These are phyloP conservation scores for Aureobasidium sp. DNA, from an alignment of 2,329 filamentous ascomycete species.

Conservation along the genomic window DNA sequence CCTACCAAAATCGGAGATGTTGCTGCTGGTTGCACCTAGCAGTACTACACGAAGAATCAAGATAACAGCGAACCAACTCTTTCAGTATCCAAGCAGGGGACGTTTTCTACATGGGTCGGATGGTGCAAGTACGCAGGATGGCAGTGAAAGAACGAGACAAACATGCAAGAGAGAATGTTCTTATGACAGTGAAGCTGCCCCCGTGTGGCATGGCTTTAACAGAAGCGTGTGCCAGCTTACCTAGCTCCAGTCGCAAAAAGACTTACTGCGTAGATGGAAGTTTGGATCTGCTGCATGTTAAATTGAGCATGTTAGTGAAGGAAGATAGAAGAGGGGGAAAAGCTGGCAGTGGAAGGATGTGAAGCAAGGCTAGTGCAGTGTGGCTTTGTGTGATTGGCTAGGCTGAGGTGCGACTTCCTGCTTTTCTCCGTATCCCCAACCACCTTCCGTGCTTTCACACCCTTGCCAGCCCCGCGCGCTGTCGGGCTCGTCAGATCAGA, in stretches of 20 bases:
- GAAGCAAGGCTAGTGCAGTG: neutral
- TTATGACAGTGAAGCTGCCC: neutral
- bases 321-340: neutral
- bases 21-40: neutral
- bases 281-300: neutral
- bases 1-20: neutral
- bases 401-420: neutral
- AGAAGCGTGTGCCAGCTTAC: neutral
- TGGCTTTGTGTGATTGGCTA: slow-evolving; percentile 4
- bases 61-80: neutral
- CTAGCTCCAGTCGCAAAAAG: neutral
- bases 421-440: slow-evolving; percentile 7
- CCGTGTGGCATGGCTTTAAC: neutral
- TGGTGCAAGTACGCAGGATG: neutral
- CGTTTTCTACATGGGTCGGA: neutral
- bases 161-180: neutral
- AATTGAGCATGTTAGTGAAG: neutral
- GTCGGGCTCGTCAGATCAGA: neutral
- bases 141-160: neutral
- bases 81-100: neutral
- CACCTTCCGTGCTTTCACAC: slow-evolving; percentile 1
- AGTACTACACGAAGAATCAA: neutral
- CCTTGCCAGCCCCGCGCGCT: slow-evolving; percentile 3
- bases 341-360: neutral
- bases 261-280: neutral